Conservation (phyloP, 345 rosid species). For the Citrus inodora region DNA sequence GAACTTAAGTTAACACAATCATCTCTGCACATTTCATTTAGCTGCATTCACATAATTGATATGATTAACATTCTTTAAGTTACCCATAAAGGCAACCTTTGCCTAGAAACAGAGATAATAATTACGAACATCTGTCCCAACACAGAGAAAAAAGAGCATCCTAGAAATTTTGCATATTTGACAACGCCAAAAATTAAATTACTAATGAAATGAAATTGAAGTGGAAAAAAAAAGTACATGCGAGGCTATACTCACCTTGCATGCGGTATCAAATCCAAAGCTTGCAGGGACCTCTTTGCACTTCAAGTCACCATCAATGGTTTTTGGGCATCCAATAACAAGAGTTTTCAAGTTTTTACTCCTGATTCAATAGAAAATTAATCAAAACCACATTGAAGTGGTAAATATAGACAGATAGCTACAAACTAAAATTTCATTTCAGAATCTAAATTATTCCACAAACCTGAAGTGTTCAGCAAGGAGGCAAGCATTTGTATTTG, state of each 20-base stretch:
- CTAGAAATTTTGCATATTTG: neutral
- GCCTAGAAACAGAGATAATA: neutral
- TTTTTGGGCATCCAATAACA: slow-evolving; percentile 98
- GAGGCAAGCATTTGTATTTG: slow-evolving; percentile 96
- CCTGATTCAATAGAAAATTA: slow-evolving; percentile 35
- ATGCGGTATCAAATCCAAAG: slow-evolving; percentile 99
- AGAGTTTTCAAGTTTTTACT: slow-evolving; percentile 73
- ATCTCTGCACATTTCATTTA: neutral
- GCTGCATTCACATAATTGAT: neutral
- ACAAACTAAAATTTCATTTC: neutral
- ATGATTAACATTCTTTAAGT: neutral
- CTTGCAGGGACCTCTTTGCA: slow-evolving; percentile 96
- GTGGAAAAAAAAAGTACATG: neutral
- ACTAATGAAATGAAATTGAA: neutral
- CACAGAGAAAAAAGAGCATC: neutral
- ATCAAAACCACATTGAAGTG: neutral
- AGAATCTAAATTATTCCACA: neutral
- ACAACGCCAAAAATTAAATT: neutral
- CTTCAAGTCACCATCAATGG: slow-evolving; percentile 98
- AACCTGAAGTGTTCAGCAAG: slow-evolving; percentile 93
- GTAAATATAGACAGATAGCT: neutral
- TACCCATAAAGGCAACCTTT: neutral
- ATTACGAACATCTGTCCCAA: neutral
- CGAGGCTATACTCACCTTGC: slow-evolving; percentile 62
- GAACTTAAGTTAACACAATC: neutral